Evolutionary conservation across 805 yeast species (phyloP).

Genomic region (Wickerhamiella musiphila): DNA sequence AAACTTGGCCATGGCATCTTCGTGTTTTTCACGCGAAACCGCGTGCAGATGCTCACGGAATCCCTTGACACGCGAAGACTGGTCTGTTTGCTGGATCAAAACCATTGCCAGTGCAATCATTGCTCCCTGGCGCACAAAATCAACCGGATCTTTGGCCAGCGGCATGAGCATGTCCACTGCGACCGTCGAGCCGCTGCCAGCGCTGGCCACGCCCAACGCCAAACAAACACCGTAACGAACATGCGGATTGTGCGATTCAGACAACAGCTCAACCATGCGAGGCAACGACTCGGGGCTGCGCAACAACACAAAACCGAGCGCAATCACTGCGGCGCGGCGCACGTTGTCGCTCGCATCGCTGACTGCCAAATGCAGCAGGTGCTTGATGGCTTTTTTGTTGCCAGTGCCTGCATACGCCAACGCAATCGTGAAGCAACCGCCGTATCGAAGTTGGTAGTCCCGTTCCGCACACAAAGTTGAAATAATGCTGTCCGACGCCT

Average conservation of each 20-base stretch:
- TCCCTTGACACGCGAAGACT: conserved; percentile 61
- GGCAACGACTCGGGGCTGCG: conserved; percentile 91
- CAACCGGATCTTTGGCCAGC: conserved; percentile 81
- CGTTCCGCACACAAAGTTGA: conserved; percentile 53
- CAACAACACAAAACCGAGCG: conserved; percentile 76
- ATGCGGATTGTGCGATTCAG: conserved; percentile 93
- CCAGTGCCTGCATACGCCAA: conserved; percentile 96
- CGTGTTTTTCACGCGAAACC: conserved; percentile 73
- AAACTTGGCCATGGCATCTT: conserved; percentile 91
- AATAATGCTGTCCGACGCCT: conserved; percentile 53
- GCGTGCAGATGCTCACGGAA: conserved; percentile 58
- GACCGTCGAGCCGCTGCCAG: conserved; percentile 75
- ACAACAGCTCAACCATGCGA: conserved; percentile 76
- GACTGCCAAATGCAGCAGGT: conserved; percentile 80
- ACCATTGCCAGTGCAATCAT: conserved; percentile 84
- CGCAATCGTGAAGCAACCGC: conserved; percentile 89
- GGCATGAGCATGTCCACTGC: conserved; percentile 90
- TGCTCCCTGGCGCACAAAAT: conserved; percentile 97
- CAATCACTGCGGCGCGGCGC: conserved; percentile 86
- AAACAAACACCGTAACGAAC: conserved; percentile 96
- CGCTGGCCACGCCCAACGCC: conserved; percentile 94
- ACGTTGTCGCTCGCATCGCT: conserved; percentile 94
- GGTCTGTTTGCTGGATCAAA: conserved; percentile 69
- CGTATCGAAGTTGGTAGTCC: conserved; percentile 75
- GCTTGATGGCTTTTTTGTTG: conserved; percentile 69